A percentile compares a stretch with the other conserved stretches of the same genome.
These are phyloP conservation scores for Leccinum incarnatum DNA, from an alignment of 768 basidiomycete genomes.

Conservation along the genomic window DNA sequence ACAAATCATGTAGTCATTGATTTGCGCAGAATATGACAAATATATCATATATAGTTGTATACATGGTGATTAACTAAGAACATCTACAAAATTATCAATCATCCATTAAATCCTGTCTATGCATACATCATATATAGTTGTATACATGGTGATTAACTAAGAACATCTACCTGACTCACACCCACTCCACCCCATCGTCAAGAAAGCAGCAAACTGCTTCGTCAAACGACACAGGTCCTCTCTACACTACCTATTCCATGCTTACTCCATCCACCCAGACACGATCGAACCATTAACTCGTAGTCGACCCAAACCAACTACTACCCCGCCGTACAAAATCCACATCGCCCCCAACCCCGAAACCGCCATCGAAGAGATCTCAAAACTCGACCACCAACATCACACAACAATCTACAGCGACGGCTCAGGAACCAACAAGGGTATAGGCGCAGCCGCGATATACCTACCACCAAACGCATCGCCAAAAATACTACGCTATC, in stretches of 20 bases:
- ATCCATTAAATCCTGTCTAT: too few species aligned
- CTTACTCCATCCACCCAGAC: not conserved
- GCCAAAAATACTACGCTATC: too few species aligned
- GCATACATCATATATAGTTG: too few species aligned
- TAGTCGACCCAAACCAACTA: not conserved
- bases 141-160: too few species aligned
- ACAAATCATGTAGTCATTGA: too few species aligned
- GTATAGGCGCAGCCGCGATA: not conserved
- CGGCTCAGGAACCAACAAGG: not conserved
- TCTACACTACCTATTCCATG: not conserved
- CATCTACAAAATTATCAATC: too few species aligned
- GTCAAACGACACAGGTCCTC: not conserved
- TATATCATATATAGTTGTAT: too few species aligned
- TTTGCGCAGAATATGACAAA: too few species aligned
- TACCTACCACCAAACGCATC: not conserved
- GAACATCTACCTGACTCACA: not conserved
- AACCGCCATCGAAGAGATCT: not conserved
- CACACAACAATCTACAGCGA: not conserved
- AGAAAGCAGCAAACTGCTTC: not conserved
- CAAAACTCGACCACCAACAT: too few species aligned
- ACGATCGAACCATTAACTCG: not conserved
- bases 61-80: too few species aligned
- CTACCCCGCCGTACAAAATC: not conserved
- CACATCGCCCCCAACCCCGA: not conserved
- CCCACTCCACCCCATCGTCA: not conserved